Percentiles rank a stretch among this genome's conserved stretches.
These are phyloP conservation scores for Rhynchosporium secalis DNA, from an alignment of 2,329 filamentous ascomycete species.

Conservation along the genomic window DNA sequence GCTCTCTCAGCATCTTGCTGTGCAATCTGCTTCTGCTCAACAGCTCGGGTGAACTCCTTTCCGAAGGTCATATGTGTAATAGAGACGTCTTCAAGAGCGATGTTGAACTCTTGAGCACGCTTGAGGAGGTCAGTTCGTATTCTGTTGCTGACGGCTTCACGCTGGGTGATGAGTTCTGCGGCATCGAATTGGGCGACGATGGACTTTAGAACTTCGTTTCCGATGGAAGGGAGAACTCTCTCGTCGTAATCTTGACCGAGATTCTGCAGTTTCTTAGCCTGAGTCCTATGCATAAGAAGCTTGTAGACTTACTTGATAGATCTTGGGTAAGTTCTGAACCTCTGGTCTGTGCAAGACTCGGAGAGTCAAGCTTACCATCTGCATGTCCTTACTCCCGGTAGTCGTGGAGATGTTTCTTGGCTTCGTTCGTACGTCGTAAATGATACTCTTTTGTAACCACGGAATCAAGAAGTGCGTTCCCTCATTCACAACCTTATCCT, in stretches of 20 bases:
- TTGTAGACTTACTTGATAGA: conserved; percentile 80
- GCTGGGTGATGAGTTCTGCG: conserved; percentile 96
- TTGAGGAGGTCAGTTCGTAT: conserved; percentile 91
- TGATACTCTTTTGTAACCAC: conserved; percentile 91
- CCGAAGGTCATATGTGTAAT: conserved; percentile 99
- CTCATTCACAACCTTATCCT: conserved; percentile 89
- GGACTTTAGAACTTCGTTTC: conserved; percentile 98
- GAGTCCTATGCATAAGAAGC: conserved; percentile 5
- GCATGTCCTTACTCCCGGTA: conserved; percentile 96
- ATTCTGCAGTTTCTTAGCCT: conserved; percentile 56
- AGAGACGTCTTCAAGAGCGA: conserved; percentile 95
- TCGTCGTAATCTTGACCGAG: conserved; percentile 99
- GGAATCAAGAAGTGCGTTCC: conserved; percentile 95
- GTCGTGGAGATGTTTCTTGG: conserved; percentile 97
- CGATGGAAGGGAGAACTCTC: conserved; percentile 95
- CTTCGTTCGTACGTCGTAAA: conserved; percentile 97
- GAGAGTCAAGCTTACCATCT: conserved; percentile 99
- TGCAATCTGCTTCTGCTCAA: conserved; percentile 99
- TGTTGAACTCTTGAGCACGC: conserved; percentile 97
- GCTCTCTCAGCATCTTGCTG: conserved; percentile 98
- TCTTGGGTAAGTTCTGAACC: conserved; percentile 89
- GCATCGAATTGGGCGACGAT: conserved; percentile 99
- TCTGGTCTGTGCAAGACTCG: conserved; percentile 93
- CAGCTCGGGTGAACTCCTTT: conserved; percentile 96
- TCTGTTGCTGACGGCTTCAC: conserved; percentile 92